Evolutionary conservation across 768 basidiomycete species (phyloP).

Genomic region (Boletus eberwhitei): DNA sequence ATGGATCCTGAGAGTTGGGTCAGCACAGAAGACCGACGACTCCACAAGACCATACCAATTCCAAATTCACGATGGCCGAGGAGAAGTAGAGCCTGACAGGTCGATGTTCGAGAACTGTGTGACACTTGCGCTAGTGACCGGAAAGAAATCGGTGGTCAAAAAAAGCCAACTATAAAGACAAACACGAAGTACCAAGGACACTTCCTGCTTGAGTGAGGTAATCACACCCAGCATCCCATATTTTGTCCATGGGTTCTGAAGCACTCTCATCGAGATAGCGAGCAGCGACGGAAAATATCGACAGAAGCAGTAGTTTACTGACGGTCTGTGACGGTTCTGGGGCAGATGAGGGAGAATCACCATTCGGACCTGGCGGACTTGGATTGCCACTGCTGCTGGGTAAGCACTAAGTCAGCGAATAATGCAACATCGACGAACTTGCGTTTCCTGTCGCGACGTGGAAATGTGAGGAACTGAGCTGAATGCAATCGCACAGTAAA

Average conservation of each 20-base stretch:
- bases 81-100: slow-evolving; percentile 77
- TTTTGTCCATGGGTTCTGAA: slow-evolving; percentile 48
- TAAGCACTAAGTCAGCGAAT: slow-evolving; percentile 8
- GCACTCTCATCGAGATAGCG: slow-evolving; percentile 56
- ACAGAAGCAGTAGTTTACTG: slow-evolving; percentile 67
- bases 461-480: slow-evolving; percentile 1
- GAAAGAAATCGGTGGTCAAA: slow-evolving; percentile 1
- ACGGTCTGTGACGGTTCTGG: slow-evolving; percentile 58
- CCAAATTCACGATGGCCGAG: slow-evolving; percentile 85
- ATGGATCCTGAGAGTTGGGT: slow-evolving; percentile 45
- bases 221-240: slow-evolving; percentile 68
- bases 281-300: slow-evolving; percentile 80
- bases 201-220: slow-evolving; percentile 61
- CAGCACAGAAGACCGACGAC: slow-evolving; percentile 4
- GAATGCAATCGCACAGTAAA: neutral
- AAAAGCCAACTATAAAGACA: neutral
- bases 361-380: slow-evolving; percentile 28
- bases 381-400: slow-evolving; percentile 33
- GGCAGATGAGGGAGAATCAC: slow-evolving; percentile 9
- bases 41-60: slow-evolving; percentile 47
- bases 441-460: slow-evolving; percentile 22
- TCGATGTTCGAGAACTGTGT: slow-evolving; percentile 66
- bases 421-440: slow-evolving; percentile 12
- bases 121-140: slow-evolving; percentile 52
- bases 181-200: slow-evolving; percentile 52